Conservation (phyloP, 805 yeast genomes). For the Kazachstania psychrophila region DNA sequence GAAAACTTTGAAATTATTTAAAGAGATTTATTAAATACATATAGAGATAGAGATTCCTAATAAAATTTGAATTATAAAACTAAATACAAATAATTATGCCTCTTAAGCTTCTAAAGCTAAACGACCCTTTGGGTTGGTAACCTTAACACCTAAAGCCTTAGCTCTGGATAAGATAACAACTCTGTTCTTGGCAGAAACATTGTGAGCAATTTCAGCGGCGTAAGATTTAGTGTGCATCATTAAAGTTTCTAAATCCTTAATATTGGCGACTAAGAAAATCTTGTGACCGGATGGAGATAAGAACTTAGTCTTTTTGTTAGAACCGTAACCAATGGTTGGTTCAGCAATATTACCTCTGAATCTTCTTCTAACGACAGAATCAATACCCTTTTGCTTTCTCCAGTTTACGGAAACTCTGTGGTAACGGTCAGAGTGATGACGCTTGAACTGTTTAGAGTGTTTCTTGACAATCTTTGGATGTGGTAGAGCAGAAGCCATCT, state of each 20-base stretch:
- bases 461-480: constrained; percentile 99
- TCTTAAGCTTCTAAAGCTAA: constrained; percentile 91
- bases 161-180: constrained; percentile 93
- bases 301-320: constrained; percentile 97
- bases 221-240: constrained; percentile 95
- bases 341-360: constrained; percentile 98
- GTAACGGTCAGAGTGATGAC: constrained; percentile 99
- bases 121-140: constrained; percentile 99
- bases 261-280: constrained; percentile 87
- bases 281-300: constrained; percentile 97
- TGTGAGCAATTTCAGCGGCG: constrained; percentile 99
- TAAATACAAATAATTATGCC: constrained; percentile 4
- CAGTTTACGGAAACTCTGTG: constrained; percentile 97
- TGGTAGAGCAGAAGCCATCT: constrained; percentile 94
- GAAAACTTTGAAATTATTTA: not conserved
- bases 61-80: constrained; percentile 3
- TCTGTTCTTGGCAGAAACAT: constrained; percentile 97
- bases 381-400: constrained; percentile 99
- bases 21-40: constrained; percentile 6
- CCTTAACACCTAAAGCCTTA: constrained; percentile 96
- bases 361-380: constrained; percentile 99
- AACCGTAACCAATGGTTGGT: constrained; percentile 99
- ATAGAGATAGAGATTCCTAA: constrained; percentile 6
- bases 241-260: constrained; percentile 87
- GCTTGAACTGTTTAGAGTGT: constrained; percentile 97